Conservation (phyloP, 441 rosid species). For the Adansonia madagascariensis region DNA sequence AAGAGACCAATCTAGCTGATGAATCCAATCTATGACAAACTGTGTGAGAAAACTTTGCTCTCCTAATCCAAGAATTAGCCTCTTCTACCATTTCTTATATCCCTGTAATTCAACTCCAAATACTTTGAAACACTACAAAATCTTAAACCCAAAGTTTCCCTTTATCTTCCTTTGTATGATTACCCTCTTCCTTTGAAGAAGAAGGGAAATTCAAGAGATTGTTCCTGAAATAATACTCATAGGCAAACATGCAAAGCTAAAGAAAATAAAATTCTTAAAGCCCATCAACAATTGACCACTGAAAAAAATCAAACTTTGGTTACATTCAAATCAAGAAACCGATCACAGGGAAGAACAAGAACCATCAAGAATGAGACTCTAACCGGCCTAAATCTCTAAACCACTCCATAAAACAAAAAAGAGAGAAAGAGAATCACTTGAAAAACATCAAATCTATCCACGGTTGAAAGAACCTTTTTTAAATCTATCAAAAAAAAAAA, state of each 20-base stretch:
- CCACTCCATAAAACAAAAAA: constrained; percentile 21
- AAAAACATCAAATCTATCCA: constrained; percentile 25
- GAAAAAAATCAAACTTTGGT: constrained; percentile 32
- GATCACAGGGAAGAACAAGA: constrained; percentile 40
- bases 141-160: constrained; percentile 26
- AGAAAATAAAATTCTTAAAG: constrained; percentile 34
- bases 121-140: constrained; percentile 41
- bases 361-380: constrained; percentile 30
- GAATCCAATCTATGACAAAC: constrained; percentile 76
- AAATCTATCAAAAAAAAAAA: constrained; percentile 23
- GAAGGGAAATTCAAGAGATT: constrained; percentile 30
- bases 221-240: constrained; percentile 25
- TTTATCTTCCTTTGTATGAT: constrained; percentile 19
- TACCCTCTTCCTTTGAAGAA: constrained; percentile 28
- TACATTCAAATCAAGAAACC: constrained; percentile 31
- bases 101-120: constrained; percentile 24
- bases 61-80: constrained; percentile 82
- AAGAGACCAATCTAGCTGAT: constrained; percentile 49
- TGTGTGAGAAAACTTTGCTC: constrained; percentile 88
- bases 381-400: constrained; percentile 36
- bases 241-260: constrained; percentile 26
- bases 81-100: constrained; percentile 68
- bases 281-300: constrained; percentile 41
- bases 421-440: constrained; percentile 30
- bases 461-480: background rate